Percentiles rank a stretch among this genome's conserved stretches.
phyloP scores from a whole-genome alignment of 345 rosid species.

The Zanthoxylum bungeanum region DNA sequence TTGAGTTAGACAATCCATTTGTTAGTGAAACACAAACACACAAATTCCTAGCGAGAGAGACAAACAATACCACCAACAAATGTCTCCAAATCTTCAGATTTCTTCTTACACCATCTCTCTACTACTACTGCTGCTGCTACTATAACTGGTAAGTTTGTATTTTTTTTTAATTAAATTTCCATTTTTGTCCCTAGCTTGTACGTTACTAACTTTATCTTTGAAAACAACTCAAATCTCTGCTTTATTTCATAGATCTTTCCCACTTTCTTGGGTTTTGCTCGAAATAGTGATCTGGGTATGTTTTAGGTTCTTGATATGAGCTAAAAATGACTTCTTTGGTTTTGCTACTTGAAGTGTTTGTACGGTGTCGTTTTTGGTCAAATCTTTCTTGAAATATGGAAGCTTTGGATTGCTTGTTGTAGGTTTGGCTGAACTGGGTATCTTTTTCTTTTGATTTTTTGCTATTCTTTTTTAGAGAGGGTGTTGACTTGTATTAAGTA shows the following conservation, averaged over 20 bases:
- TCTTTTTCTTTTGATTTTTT: background rate
- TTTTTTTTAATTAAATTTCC: background rate
- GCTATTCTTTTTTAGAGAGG: background rate
- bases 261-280: slow-evolving; percentile 22
- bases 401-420: background rate
- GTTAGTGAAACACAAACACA: slow-evolving; percentile 22
- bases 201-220: background rate
- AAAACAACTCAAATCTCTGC: background rate
- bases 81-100: slow-evolving; percentile 35
- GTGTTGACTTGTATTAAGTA: background rate
- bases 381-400: background rate
- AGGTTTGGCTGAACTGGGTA: background rate
- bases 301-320: slow-evolving; percentile 12
- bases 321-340: background rate
- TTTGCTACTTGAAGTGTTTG: background rate
- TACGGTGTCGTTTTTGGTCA: background rate
- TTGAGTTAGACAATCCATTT: slow-evolving; percentile 40
- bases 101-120: slow-evolving; percentile 4
- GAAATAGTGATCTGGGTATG: slow-evolving; percentile 25
- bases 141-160: slow-evolving; percentile 21
- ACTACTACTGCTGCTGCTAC: slow-evolving; percentile 1
- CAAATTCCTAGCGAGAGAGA: slow-evolving; percentile 8
- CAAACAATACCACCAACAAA: background rate
- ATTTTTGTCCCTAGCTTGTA: background rate
- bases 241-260: slow-evolving; percentile 35